A percentile compares a stretch with the other conserved stretches of the same genome.
Conservation (phyloP, 75 land plant species). For the Sequoia sempervirens region DNA sequence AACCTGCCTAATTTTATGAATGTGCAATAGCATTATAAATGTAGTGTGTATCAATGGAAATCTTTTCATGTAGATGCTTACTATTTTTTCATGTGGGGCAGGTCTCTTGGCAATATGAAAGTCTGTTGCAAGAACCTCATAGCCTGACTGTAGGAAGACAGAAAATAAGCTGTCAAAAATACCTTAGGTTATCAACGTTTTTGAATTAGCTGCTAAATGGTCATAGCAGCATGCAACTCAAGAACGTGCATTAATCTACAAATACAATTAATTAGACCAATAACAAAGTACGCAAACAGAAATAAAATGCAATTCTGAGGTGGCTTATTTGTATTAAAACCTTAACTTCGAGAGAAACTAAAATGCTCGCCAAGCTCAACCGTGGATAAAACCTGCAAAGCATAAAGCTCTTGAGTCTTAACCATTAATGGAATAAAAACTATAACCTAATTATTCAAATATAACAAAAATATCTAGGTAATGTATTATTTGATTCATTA, state of each 20-base stretch:
- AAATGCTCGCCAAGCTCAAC: not conserved
- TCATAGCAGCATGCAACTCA: not conserved
- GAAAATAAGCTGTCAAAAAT: not conserved
- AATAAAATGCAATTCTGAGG: not conserved
- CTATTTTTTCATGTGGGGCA: slow-evolving; percentile 42
- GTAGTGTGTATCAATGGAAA: not conserved
- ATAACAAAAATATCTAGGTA: not conserved
- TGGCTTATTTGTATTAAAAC: not conserved
- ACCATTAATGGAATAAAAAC: not conserved
- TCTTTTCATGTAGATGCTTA: slow-evolving; percentile 27
- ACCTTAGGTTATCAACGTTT: not conserved
- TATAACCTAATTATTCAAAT: not conserved
- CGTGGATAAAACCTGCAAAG: slow-evolving; percentile 9
- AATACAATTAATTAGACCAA: not conserved
- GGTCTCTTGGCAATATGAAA: slow-evolving; percentile 51
- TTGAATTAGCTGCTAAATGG: not conserved
- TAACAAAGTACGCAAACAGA: not conserved
- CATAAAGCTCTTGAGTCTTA: not conserved
- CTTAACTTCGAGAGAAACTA: slow-evolving; percentile 9
- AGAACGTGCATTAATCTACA: not conserved
- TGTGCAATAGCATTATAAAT: not conserved
- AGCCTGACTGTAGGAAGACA: slow-evolving; percentile 49
- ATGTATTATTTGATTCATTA: not conserved
- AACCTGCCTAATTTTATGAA: not conserved
- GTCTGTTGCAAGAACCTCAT: slow-evolving; percentile 51